These are phyloP conservation scores for Tetrahymena elliotti DNA, from an alignment of 73 alveolate species.

Conservation along the genomic window DNA sequence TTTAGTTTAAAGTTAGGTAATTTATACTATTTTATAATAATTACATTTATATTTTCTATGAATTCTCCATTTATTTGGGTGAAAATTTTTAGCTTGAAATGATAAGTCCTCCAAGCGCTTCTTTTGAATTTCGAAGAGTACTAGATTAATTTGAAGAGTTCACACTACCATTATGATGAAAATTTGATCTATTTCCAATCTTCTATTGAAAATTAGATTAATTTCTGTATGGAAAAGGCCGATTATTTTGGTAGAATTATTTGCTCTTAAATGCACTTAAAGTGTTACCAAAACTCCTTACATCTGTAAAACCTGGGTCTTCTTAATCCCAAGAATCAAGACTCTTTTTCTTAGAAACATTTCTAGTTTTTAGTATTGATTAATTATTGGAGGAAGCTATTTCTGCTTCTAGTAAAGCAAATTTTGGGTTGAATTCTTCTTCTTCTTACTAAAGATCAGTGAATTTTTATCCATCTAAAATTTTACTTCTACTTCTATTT, in stretches of 20 bases:
- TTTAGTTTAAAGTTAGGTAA: too few relatives aligned
- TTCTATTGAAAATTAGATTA: not conserved
- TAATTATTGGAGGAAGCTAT: not conserved
- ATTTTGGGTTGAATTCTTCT: not conserved
- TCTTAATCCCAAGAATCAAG: not conserved
- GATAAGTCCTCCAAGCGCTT: not conserved
- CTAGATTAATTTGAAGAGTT: not conserved
- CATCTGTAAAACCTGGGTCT: not conserved
- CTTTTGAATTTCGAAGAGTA: not conserved
- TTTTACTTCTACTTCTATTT: not conserved
- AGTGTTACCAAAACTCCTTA: not conserved
- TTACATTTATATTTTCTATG: not conserved
- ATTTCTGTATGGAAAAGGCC: not conserved
- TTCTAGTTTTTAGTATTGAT: not conserved
- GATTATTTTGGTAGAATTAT: not conserved
- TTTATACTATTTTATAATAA: too few relatives aligned
- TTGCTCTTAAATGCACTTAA: not conserved
- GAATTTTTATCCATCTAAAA: not conserved
- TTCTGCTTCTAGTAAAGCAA: not conserved
- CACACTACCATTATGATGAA: not conserved
- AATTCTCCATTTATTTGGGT: not conserved
- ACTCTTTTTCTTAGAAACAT: not conserved
- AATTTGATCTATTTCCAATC: not conserved
- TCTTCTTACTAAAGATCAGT: not conserved
- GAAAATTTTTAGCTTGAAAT: not conserved